These are phyloP conservation scores for Aureobasidium lini DNA, from an alignment of 2,329 filamentous ascomycete genomes.

Conservation along the genomic window DNA sequence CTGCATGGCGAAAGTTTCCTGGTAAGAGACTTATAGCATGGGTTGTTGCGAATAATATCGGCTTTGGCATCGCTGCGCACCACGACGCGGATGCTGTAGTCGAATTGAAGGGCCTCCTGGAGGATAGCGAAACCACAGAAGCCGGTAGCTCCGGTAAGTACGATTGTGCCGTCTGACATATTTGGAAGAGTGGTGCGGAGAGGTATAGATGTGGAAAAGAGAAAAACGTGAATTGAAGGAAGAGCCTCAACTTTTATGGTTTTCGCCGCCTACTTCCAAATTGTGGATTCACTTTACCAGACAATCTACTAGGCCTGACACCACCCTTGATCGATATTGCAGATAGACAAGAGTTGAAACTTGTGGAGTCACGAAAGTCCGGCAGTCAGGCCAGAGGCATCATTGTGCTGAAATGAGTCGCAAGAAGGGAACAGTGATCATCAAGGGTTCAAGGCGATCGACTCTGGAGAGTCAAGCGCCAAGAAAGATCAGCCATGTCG, in stretches of 20 bases:
- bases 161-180: constrained; percentile 17
- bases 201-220: neutral
- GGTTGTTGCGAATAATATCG: constrained; percentile 22
- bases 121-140: constrained; percentile 32
- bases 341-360: neutral
- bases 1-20: constrained; percentile 21
- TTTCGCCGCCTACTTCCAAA: neutral
- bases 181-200: neutral
- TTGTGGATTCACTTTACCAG: neutral
- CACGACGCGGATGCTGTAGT: constrained; percentile 32
- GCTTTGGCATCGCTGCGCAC: constrained; percentile 30
- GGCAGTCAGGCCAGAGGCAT: neutral
- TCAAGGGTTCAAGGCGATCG: neutral
- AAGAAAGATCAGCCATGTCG: neutral
- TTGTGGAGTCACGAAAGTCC: neutral
- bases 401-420: neutral
- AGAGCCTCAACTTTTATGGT: neutral
- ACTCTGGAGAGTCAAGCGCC: neutral
- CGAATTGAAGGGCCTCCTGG: constrained; percentile 25
- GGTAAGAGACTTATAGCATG: constrained; percentile 22
- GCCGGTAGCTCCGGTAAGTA: constrained; percentile 34
- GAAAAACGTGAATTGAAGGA: neutral
- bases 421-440: neutral
- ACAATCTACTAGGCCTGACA: neutral
- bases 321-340: neutral